Percentiles rank a stretch among this genome's conserved stretches.
Evolutionary conservation across 345 rosid species (phyloP).

Genomic region (Eucalyptus tenuipes): DNA sequence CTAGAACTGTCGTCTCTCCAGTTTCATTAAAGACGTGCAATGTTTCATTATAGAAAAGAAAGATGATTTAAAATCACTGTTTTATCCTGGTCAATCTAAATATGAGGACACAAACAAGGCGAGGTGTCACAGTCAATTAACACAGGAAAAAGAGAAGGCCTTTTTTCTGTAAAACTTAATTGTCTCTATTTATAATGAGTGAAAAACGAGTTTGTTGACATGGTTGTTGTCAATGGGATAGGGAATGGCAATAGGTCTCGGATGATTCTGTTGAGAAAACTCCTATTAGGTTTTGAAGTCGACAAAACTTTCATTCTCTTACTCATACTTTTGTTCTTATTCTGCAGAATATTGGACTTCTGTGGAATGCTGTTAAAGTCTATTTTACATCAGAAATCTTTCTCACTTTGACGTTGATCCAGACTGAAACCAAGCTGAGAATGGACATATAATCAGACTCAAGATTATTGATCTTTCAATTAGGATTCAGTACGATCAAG

Average conservation of each 20-base stretch:
- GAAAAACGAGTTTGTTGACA: slow-evolving; percentile 28
- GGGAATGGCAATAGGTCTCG: slow-evolving; percentile 13
- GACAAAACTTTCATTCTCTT: no score
- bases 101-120: slow-evolving; percentile 18
- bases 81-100: slow-evolving; percentile 12
- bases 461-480: no score
- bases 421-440: no score
- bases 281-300: no score
- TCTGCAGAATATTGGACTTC: no score
- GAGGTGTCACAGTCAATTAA: slow-evolving; percentile 14
- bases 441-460: no score
- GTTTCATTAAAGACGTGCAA: slow-evolving; percentile 59
- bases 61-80: slow-evolving; percentile 24
- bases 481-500: no score
- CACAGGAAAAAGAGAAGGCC: slow-evolving; percentile 50
- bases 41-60: slow-evolving; percentile 37
- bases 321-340: no score
- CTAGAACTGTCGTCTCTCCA: slow-evolving; percentile 58
- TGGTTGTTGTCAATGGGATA: slow-evolving; percentile 16
- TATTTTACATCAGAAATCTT: no score
- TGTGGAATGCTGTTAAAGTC: no score
- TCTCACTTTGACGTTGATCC: no score
- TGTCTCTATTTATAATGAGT: slow-evolving; percentile 46
- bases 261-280: no score
- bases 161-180: slow-evolving; percentile 35